These are phyloP conservation scores for Astraeus odoratus DNA, from an alignment of 768 basidiomycete genomes.

Conservation along the genomic window DNA sequence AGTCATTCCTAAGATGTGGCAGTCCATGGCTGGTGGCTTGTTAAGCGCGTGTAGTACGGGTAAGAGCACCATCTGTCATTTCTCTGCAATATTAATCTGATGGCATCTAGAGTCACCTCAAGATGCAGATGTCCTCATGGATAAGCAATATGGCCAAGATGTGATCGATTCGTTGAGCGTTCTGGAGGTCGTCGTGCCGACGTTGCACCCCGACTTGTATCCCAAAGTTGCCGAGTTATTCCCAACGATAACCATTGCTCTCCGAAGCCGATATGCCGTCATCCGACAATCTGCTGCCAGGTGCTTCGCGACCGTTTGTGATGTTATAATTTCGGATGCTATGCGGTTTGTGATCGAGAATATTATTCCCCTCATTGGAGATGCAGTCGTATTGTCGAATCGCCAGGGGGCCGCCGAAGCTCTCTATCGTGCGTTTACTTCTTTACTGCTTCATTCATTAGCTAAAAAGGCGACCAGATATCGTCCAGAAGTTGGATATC, in stretches of 20 bases:
- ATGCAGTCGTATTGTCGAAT: slow-evolving; percentile 64
- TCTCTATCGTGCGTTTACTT: slow-evolving; percentile 71
- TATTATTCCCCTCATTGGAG: slow-evolving; percentile 75
- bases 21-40: slow-evolving; percentile 79
- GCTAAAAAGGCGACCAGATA: slow-evolving; percentile 45
- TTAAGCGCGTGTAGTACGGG: slow-evolving; percentile 60
- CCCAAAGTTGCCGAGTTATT: slow-evolving; percentile 64
- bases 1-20: slow-evolving; percentile 91
- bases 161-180: slow-evolving; percentile 91
- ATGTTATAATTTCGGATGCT: slow-evolving; percentile 75
- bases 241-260: slow-evolving; percentile 66
- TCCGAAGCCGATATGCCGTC: slow-evolving; percentile 85
- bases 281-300: slow-evolving; percentile 83
- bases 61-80: slow-evolving; percentile 28
- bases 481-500: slow-evolving; percentile 86
- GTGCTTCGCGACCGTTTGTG: slow-evolving; percentile 83
- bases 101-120: slow-evolving; percentile 41
- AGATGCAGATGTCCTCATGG: slow-evolving; percentile 58
- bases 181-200: slow-evolving; percentile 72
- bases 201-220: slow-evolving; percentile 66
- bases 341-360: slow-evolving; percentile 89
- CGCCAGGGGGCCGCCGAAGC: slow-evolving; percentile 88
- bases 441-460: slow-evolving; percentile 4
- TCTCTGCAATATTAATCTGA: neutral
- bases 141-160: slow-evolving; percentile 75